A percentile compares a stretch with the other conserved stretches of the same genome.
phyloP scores from a whole-genome alignment of 805 yeast genomes.

The Blastobotrys peoriensis region DNA sequence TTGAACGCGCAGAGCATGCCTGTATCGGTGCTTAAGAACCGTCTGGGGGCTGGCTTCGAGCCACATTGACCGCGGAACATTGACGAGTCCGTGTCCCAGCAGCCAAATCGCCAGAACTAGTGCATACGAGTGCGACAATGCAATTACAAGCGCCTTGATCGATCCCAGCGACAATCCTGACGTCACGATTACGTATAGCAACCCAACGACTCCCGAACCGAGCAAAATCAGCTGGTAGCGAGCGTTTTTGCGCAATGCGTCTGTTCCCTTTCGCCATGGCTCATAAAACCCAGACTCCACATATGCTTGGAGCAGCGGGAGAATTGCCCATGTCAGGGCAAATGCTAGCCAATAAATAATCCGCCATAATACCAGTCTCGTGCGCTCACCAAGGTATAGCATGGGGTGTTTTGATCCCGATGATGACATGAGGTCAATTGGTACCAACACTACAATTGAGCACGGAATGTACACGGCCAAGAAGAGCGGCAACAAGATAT shows the following conservation, averaged over 20 bases:
- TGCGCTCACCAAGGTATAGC: constrained; percentile 43
- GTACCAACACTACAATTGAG: constrained; percentile 66
- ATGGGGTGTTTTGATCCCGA: constrained; percentile 34
- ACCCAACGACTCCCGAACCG: constrained; percentile 45
- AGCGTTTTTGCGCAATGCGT: constrained; percentile 52
- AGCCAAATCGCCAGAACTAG: constrained; percentile 71
- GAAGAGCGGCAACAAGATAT: constrained; percentile 42
- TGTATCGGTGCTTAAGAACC: constrained; percentile 38
- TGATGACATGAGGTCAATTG: constrained; percentile 64
- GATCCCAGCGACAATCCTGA: constrained; percentile 51
- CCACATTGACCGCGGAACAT: constrained; percentile 51
- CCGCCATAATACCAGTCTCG: constrained; percentile 61
- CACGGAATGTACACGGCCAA: constrained; percentile 68
- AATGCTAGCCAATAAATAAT: constrained; percentile 77
- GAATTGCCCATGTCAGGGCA: constrained; percentile 65
- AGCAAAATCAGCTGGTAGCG: constrained; percentile 57
- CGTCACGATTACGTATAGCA: constrained; percentile 52
- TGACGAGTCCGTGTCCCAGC: constrained; percentile 75
- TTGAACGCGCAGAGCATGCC: constrained; percentile 49
- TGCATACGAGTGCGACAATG: constrained; percentile 71
- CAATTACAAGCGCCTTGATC: constrained; percentile 63
- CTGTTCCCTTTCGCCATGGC: constrained; percentile 40
- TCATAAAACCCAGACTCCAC: constrained; percentile 63
- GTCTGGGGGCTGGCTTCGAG: constrained; percentile 31
- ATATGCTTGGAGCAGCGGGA: constrained; percentile 70